Conservation (phyloP, 169 alveolate genomes). For the Eimeria necatrix region DNA sequence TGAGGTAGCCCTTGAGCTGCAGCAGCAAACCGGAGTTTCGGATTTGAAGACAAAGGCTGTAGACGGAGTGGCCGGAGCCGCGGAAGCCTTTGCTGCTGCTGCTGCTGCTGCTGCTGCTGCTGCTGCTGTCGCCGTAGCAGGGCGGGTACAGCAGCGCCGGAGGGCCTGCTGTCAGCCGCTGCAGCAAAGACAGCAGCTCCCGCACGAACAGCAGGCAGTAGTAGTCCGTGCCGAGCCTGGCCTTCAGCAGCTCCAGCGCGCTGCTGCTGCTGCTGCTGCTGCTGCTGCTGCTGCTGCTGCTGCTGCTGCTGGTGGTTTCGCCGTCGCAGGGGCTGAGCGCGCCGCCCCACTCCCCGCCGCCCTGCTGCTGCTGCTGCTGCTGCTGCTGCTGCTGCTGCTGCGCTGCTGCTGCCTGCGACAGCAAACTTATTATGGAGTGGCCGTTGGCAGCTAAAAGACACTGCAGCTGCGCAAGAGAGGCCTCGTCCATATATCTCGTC, state of each 20-base stretch:
- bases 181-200: constrained; percentile 9
- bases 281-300: background rate
- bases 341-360: background rate
- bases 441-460: constrained; percentile 13
- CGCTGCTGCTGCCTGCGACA: constrained; percentile 29
- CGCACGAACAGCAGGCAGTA: constrained; percentile 16
- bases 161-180: background rate
- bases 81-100: constrained; percentile 21
- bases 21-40: background rate
- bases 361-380: background rate
- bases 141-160: background rate
- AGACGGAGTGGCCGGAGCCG: constrained; percentile 21
- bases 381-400: no score
- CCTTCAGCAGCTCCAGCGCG: background rate
- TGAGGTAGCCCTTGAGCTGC: constrained; percentile 16
- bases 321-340: no score
- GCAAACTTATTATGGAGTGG: constrained; percentile 10
- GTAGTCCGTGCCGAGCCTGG: constrained; percentile 16
- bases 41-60: constrained; percentile 23
- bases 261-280: constrained; percentile 32
- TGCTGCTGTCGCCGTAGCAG: background rate
- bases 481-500: constrained; percentile 61
- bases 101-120: constrained; percentile 51
- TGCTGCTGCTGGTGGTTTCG: constrained; percentile 15
- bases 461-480: constrained; percentile 35